Evolutionary conservation across 2,329 filamentous ascomycete species (phyloP).

Genomic region (Ascochyta clinopodiicola): DNA sequence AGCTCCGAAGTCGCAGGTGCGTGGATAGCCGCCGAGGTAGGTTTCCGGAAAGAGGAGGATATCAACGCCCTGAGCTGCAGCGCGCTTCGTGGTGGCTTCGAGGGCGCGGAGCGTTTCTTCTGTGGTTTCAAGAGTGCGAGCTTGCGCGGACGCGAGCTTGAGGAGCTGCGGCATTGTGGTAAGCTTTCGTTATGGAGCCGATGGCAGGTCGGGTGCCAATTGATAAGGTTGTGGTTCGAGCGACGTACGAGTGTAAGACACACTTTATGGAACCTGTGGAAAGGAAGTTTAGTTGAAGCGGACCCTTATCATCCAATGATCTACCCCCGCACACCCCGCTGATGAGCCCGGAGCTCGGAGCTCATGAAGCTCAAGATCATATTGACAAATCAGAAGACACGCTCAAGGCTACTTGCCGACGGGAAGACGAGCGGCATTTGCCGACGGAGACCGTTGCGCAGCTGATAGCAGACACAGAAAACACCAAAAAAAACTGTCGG

Average conservation of each 20-base stretch:
- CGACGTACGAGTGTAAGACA: background rate
- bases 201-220: background rate
- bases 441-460: background rate
- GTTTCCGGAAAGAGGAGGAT: conserved; percentile 91
- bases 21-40: conserved; percentile 89
- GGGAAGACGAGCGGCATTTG: conserved; percentile 5
- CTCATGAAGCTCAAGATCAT: background rate
- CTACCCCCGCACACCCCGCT: conserved; percentile 3
- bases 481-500: background rate
- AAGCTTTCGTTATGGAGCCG: background rate
- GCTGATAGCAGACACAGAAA: background rate
- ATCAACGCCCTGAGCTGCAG: conserved; percentile 66
- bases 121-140: conserved; percentile 56
- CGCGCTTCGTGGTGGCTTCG: conserved; percentile 66
- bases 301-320: background rate
- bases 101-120: conserved; percentile 70
- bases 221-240: background rate
- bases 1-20: conserved; percentile 78
- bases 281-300: background rate
- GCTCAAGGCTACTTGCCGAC: background rate
- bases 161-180: conserved; percentile 52
- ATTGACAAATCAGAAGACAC: conserved; percentile 10
- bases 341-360: conserved; percentile 2
- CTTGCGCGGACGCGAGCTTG: conserved; percentile 58
- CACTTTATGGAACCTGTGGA: background rate